Base-by-base conservation (phyloP, 2,329 filamentous ascomycete species). In the Beauveria caledonica region DNA sequence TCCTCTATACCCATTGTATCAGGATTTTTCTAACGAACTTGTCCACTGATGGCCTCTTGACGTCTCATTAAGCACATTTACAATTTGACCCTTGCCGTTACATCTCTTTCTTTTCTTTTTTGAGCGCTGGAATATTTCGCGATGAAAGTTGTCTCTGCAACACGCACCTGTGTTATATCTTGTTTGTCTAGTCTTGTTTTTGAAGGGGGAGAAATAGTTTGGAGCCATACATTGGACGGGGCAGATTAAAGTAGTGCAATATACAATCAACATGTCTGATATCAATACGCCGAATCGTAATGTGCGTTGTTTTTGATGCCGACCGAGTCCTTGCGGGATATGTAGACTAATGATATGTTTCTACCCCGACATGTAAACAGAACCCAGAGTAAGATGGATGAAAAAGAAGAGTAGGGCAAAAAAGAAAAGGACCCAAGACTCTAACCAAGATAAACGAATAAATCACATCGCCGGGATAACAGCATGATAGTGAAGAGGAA, bases 1-100 rank as follows among this genome's bases (percentile, higher is more conserved):
- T 58, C 46, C 36, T 51, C 46, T 58, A 58, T 58, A 58, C 56
- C 56, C 56, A 44, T 49, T 57, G 54, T 58, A 49, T 58, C 54
- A 49, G 44, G 54, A 42, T 58, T 45, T 56, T 36, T 46, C 25
- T 17, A 49, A 49, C 54, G 44, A 57, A 49, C 17, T 27, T 49
- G 45, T 48, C 45, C 17, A 33, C 44, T 49, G 19, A 58, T 49
- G 54, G 21, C 29, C 45, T 53, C 33, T 58, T 49, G 21, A 58
- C 54, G 54, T 58, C 54, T 49, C 29, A 39, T 49, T 49, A 42
- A 49, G 29, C 29, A 39, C 25, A 23, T 56, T 40, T 49, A 33
- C 15, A 49, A 44, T 39, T 36, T 49, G 27, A 23, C 42, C 23
- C n/a, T 25, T 5, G 11, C 36, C 23, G 27, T 39, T 29, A 15